These are phyloP conservation scores for Neoscytalidium dimidiatum DNA, from an alignment of 2,329 filamentous ascomycete genomes.

Conservation along the genomic window DNA sequence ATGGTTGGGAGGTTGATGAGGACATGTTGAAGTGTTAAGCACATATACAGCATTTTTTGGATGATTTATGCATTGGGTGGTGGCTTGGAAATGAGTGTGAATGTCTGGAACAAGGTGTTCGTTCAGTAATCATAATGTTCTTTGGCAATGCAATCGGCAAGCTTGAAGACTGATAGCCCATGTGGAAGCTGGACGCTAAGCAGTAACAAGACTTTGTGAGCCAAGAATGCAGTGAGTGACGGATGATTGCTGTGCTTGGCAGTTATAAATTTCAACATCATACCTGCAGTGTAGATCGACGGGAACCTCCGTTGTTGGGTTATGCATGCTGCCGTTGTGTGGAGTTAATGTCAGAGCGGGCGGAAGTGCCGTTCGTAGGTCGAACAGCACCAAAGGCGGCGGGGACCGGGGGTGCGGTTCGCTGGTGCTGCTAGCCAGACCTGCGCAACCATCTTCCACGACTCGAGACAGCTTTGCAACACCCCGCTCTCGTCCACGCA, in stretches of 20 bases:
- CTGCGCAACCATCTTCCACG: background rate
- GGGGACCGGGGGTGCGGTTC: background rate
- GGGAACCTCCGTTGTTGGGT: background rate
- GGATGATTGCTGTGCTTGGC: too few species aligned
- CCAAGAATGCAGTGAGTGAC: too few species aligned
- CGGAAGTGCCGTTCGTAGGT: background rate
- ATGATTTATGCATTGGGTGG: background rate
- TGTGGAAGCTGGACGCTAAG: too few species aligned
- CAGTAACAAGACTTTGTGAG: too few species aligned
- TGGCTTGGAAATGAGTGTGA: background rate
- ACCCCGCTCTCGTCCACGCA: background rate
- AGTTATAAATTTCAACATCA: background rate
- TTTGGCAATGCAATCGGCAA: background rate
- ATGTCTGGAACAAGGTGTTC: background rate
- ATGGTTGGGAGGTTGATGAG: conserved; percentile 45
- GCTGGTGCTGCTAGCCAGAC: background rate
- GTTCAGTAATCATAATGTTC: background rate
- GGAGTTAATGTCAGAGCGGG: background rate
- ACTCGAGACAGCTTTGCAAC: background rate
- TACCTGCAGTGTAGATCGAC: background rate
- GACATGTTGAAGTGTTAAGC: conserved; percentile 32
- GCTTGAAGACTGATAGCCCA: too few species aligned
- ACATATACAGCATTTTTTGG: background rate
- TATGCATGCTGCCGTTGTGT: background rate
- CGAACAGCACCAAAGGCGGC: background rate